phyloP scores from a whole-genome alignment of 257 asterid genomes.

The Solanum ossicruentum region DNA sequence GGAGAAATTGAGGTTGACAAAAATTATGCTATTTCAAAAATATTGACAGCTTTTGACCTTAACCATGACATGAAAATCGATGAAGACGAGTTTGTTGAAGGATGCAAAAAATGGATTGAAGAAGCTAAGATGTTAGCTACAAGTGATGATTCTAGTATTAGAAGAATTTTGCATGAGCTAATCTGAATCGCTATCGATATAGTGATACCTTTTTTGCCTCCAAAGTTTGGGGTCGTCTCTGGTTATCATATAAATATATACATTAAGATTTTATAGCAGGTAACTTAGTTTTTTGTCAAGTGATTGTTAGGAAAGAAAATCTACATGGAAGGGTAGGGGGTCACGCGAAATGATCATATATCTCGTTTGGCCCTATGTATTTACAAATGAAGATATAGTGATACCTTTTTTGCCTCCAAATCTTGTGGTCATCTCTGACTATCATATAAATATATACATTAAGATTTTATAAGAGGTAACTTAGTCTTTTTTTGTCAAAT shows the following conservation, averaged over 20 bases:
- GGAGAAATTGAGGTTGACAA: constrained; percentile 30
- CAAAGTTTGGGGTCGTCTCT: not conserved
- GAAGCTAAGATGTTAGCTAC: constrained; percentile 12
- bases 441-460: not conserved
- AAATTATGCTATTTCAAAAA: constrained; percentile 19
- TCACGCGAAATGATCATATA: not conserved
- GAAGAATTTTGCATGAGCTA: constrained; percentile 3
- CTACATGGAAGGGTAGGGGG: too few relatives aligned
- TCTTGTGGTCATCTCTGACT: not conserved
- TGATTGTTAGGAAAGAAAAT: too few relatives aligned
- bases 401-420: not conserved
- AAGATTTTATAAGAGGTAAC: too few relatives aligned
- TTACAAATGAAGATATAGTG: not conserved
- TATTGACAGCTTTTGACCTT: constrained; percentile 16
- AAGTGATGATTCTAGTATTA: constrained; percentile 4
- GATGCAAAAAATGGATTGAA: constrained; percentile 23
- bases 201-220: not conserved
- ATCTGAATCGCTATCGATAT: not conserved
- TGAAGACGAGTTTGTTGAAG: constrained; percentile 17
- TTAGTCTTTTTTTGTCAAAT: too few relatives aligned
- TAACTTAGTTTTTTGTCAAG: too few relatives aligned
- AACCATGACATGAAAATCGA: constrained; percentile 17
- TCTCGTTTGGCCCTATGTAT: not conserved
- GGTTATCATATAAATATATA: not conserved
- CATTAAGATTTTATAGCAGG: too few relatives aligned